Evolutionary conservation across 805 yeast genomes (phyloP), one percentile per base, ranked within the genome.

Genomic region (Metschnikowia bowlesiae): DNA sequence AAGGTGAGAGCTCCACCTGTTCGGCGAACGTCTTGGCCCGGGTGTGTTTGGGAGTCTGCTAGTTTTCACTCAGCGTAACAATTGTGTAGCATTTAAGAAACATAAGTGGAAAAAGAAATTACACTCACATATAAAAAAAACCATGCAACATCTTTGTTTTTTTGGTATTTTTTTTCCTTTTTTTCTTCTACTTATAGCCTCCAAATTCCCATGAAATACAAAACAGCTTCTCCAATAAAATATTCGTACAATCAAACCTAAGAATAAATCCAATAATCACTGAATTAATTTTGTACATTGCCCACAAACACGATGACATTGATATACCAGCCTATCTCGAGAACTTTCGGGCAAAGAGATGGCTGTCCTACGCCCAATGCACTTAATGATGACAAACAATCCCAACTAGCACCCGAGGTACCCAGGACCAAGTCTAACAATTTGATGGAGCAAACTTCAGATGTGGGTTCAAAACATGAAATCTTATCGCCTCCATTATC

Each of bases 281-380:
- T 34, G 8, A 16, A 37, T 29, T 13, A 8, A 45, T 13, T 36
- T 37, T 34, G 14, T 38, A 5, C 8, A 18, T n/a, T 13, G 14
- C 16, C 9, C 8, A 22, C 4, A n/a, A n/a, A 9, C n/a, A 33
- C 31, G 37, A 66, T 67, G 70, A 59, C 70, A 14, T 57, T 62
- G 37, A 61, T 69, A 47, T 66, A 63, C 48, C 73, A 70, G 48
- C 74, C 74, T 41, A 51, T 65, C 46, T 57, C 70, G 4, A 60
- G 67, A 48, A 58, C 67, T 6, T 51, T 60, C 44, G 62, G 58
- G 49, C 65, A 56, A 50, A 60, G 69, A 48, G 67, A 62, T 26
- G 72, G 72, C 30, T 66, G 71, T 54, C 59, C 67, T 37, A 68
- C 71, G 1, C 71, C 71, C 36, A 61, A 54, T 50, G 51, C 54